Evolutionary conservation across 495 filamentous ascomycete genomes (phyloP).

Genomic region (Margaritispora aquatica): DNA sequence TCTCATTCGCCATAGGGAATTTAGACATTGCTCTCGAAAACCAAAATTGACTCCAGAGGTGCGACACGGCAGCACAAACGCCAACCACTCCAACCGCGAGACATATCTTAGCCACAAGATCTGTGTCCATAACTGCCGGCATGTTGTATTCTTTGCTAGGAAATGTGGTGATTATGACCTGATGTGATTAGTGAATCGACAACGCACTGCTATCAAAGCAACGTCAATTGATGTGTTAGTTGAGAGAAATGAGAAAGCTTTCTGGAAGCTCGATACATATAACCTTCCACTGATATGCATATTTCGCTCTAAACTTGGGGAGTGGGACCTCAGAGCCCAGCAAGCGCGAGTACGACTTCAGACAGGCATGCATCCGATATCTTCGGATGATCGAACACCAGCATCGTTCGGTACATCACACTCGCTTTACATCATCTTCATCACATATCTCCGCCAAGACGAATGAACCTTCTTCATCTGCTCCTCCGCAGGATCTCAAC

Average conservation of each 20-base stretch:
- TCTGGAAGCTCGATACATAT: background rate
- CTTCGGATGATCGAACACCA: background rate
- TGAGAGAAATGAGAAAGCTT: no score
- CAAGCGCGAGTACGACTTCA: background rate
- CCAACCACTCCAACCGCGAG: background rate
- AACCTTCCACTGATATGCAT: background rate
- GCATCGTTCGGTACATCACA: no score
- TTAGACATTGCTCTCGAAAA: background rate
- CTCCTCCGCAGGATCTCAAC: background rate
- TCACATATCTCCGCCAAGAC: background rate
- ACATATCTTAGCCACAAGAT: background rate
- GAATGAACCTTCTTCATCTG: background rate
- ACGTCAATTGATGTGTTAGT: no score
- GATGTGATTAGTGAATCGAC: background rate
- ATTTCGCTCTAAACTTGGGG: background rate
- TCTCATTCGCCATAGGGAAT: conserved; percentile 4
- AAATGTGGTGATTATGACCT: background rate
- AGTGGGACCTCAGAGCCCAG: background rate
- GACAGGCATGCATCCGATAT: background rate
- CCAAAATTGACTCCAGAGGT: background rate
- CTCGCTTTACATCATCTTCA: background rate
- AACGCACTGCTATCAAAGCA: background rate
- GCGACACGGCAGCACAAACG: background rate
- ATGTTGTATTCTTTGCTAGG: background rate
- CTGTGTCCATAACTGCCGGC: background rate